Evolutionary conservation across 2,329 filamentous ascomycete species (phyloP).

Genomic region (Teratosphaeria gauchensis): DNA sequence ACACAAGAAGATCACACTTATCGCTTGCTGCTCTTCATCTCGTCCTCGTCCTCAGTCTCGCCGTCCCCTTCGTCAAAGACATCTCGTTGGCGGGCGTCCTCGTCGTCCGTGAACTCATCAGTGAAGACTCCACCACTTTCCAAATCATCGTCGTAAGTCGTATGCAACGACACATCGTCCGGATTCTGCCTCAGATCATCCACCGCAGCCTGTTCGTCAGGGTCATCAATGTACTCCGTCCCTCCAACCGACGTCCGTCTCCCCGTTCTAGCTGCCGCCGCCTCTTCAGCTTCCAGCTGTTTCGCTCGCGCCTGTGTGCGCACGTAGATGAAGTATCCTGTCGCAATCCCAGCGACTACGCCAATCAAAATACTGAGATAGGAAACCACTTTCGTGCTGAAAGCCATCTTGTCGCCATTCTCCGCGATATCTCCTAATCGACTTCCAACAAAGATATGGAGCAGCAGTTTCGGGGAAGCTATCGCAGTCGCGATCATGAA

Average conservation of each 20-base stretch:
- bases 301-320: slow-evolving; percentile 42
- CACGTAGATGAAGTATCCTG: slow-evolving; percentile 79
- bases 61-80: slow-evolving; percentile 37
- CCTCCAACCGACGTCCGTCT: slow-evolving; percentile 22
- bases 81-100: slow-evolving; percentile 34
- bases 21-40: slow-evolving; percentile 1
- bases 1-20: background rate
- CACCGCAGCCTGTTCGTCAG: slow-evolving; percentile 32
- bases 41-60: slow-evolving; percentile 22
- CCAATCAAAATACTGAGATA: slow-evolving; percentile 72
- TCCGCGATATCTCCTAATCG: slow-evolving; percentile 77
- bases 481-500: slow-evolving; percentile 78
- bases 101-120: slow-evolving; percentile 34
- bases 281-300: slow-evolving; percentile 39
- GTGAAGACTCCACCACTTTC: slow-evolving; percentile 31
- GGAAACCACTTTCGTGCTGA: slow-evolving; percentile 68
- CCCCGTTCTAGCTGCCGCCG: slow-evolving; percentile 17
- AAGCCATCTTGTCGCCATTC: slow-evolving; percentile 71
- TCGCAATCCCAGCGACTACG: slow-evolving; percentile 58
- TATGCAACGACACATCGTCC: slow-evolving; percentile 41
- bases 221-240: slow-evolving; percentile 35
- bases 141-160: slow-evolving; percentile 45
- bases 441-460: slow-evolving; percentile 86
- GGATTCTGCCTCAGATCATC: slow-evolving; percentile 39
- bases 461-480: slow-evolving; percentile 74